These are phyloP conservation scores for Emmonsiellopsis sp. DNA, from an alignment of 2,329 filamentous ascomycete genomes.

Conservation along the genomic window DNA sequence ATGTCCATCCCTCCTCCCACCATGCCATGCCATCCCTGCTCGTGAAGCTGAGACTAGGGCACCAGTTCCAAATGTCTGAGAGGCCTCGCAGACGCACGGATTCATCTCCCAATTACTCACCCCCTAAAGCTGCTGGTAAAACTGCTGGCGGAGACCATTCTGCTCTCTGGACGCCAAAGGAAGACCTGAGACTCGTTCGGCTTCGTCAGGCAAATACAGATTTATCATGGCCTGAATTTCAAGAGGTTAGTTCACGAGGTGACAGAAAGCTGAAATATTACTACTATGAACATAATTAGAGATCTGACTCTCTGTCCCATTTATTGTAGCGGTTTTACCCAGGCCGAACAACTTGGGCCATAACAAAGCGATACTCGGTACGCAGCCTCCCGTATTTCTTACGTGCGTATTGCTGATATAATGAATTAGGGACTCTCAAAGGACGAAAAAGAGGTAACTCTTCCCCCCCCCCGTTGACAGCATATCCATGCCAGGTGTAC, in stretches of 20 bases:
- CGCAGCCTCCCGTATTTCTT: neutral
- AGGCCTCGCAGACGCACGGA: too few species aligned
- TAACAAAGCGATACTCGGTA: neutral
- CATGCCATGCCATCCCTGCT: neutral
- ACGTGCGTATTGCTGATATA: too few species aligned
- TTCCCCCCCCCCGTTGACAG: too few species aligned
- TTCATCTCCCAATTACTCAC: too few species aligned
- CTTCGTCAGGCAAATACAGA: neutral
- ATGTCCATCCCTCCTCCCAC: neutral
- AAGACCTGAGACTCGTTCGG: neutral
- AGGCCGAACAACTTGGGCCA: neutral
- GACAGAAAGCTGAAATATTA: too few species aligned
- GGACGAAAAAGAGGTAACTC: neutral
- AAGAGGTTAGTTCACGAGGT: neutral
- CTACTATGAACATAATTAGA: neutral
- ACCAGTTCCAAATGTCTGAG: too few species aligned
- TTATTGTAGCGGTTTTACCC: neutral
- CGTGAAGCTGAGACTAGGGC: neutral
- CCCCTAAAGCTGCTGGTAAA: neutral
- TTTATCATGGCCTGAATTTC: neutral
- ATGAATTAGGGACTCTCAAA: neutral
- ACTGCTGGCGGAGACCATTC: neutral
- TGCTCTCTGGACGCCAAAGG: neutral
- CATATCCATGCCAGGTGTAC: too few species aligned
- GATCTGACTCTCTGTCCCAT: neutral